A percentile compares a stretch with the other conserved stretches of the same genome.
Conservation (phyloP, 768 basidiomycete species). For the Russula vinacea region DNA sequence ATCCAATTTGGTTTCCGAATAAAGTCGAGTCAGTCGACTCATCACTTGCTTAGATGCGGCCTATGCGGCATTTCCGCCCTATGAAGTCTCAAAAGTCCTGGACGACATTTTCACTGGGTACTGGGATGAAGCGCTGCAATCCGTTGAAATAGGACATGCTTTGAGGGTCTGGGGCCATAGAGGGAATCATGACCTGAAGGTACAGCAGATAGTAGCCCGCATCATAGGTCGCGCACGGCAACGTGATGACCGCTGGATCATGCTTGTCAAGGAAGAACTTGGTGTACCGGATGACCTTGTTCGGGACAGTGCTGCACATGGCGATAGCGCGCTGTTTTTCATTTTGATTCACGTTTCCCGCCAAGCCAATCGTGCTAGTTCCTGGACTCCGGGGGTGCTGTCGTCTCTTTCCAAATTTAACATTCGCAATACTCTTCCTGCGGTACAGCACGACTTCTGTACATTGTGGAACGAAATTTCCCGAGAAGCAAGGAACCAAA, state of each 20-base stretch:
- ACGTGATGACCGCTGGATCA: constrained; percentile 3
- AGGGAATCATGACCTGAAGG: neutral
- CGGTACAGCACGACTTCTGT: neutral
- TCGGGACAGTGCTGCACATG: neutral
- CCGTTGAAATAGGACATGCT: constrained; percentile 1
- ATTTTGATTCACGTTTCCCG: neutral
- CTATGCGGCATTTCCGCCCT: neutral
- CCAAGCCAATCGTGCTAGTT: neutral
- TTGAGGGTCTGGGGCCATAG: neutral
- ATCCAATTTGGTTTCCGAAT: neutral
- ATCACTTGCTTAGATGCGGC: neutral
- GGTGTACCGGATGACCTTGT: neutral
- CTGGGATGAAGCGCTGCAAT: neutral
- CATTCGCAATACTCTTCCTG: neutral
- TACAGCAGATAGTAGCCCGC: neutral
- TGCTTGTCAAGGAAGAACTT: neutral
- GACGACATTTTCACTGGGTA: neutral
- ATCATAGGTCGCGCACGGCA: neutral
- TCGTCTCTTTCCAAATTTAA: neutral
- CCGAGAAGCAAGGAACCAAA: neutral
- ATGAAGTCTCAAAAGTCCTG: neutral
- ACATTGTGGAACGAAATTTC: neutral
- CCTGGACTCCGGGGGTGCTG: neutral
- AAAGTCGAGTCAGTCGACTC: neutral
- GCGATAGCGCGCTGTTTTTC: constrained; percentile 1